Evolutionary conservation across 768 basidiomycete genomes (phyloP), one percentile per base, ranked within the genome.

Genomic region (Termitomyces sp.): DNA sequence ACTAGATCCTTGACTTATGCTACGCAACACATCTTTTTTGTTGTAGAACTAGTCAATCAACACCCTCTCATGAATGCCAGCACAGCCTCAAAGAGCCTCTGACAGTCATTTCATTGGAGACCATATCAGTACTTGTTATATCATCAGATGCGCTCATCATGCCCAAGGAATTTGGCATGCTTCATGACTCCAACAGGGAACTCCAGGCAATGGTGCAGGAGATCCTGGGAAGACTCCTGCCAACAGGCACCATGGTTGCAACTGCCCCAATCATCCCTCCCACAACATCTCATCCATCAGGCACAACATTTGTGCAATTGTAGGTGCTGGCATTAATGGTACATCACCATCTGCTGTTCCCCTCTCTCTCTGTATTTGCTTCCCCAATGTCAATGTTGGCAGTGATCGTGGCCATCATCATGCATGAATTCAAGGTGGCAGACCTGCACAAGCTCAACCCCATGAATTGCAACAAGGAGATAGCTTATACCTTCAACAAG

Each of bases 381-480:
- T 55, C 34, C 48, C 54, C 34, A 19, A 55, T 5, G 48, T 55
- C 43, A 3, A 55, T 35, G 12, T 6, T n/a, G 42, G 48, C 34
- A 12, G 38, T 40, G 5, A 55, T 55, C 19, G 19, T 9, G 32
- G 28, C 48, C 9, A 50, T 55, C 32, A 55, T 55, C 24, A 19
- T 3, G 1, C 45, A 55, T 22, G 34, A 50, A 7, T 50, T 55
- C 42, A 32, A 43, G 7, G 32, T 17, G 0, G 7, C 19, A 3
- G 54, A 55, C 19, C 40, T 55, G 0, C 44, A 55, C 48, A 55
- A 55, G 17, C 48, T 55, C 22, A 19, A 55, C 35, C 49, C 42
- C 0, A 32, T 14, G 2, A 42, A 45, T 35, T 3, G 48, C 0
- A 24, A 55, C 47, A 49, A 50, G 15, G 54, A 37, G 8, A 28